Evolutionary conservation across 441 rosid genomes (phyloP).

Genomic region (Eutrema salsugineum): DNA sequence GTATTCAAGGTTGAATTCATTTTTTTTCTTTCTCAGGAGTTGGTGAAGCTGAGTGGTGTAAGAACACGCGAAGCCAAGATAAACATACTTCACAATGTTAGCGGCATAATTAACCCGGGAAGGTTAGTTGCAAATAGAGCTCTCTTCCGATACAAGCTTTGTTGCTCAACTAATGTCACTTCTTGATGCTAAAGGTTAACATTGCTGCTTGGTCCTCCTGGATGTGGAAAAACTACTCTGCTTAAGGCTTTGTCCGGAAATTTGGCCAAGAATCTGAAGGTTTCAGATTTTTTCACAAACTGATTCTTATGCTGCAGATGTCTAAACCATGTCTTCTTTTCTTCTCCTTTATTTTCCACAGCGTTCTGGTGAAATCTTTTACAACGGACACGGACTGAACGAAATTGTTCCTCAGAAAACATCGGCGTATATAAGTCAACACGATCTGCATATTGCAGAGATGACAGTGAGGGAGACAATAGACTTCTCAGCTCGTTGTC

Average conservation of each 20-base stretch:
- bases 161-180: not conserved
- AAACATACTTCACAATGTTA: constrained; percentile 38
- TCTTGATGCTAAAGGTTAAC: constrained; percentile 36
- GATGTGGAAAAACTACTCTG: constrained; percentile 50
- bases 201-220: constrained; percentile 52
- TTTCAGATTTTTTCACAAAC: not conserved
- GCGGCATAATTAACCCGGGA: constrained; percentile 51
- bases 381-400: constrained; percentile 38
- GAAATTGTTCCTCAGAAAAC: constrained; percentile 54
- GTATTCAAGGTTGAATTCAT: not conserved
- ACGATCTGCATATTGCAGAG: constrained; percentile 50
- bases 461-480: constrained; percentile 62
- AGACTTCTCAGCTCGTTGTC: constrained; percentile 50
- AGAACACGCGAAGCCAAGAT: constrained; percentile 33
- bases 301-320: not conserved
- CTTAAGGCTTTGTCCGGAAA: constrained; percentile 48
- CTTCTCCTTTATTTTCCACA: not conserved
- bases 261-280: constrained; percentile 40
- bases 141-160: not conserved
- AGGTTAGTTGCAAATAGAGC: constrained; percentile 29
- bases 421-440: constrained; percentile 52
- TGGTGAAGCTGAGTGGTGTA: constrained; percentile 33
- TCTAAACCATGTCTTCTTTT: not conserved
- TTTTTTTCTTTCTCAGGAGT: constrained; percentile 25
- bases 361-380: constrained; percentile 42